A percentile compares a stretch with the other conserved stretches of the same genome.
Evolutionary conservation across 2,329 filamentous ascomycete genomes (phyloP).

Genomic region (Arthrobotrys sphaeroides): DNA sequence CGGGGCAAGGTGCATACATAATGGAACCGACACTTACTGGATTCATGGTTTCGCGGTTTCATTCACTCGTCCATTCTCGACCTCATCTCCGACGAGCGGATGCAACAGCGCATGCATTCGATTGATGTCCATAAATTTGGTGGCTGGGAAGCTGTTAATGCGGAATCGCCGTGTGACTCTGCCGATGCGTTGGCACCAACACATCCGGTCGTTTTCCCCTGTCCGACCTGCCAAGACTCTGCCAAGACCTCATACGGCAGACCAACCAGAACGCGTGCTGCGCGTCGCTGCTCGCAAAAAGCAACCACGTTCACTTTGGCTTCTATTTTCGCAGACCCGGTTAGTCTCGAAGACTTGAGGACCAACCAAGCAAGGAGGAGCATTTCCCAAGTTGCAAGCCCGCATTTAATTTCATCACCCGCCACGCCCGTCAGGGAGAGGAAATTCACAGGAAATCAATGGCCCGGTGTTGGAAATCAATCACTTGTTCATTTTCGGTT

Average conservation of each 20-base stretch:
- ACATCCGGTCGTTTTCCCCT: slow-evolving; percentile 42
- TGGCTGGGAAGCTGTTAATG: slow-evolving; percentile 12
- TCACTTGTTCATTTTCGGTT: slow-evolving; percentile 35
- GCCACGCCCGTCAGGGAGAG: slow-evolving; percentile 28
- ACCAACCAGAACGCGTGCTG: slow-evolving; percentile 22
- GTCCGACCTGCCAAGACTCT: slow-evolving; percentile 14
- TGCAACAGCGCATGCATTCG: neutral
- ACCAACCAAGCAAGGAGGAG: neutral
- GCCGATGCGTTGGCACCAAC: slow-evolving; percentile 52
- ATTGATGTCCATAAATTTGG: slow-evolving; percentile 7
- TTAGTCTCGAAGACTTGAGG: neutral
- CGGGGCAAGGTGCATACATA: slow-evolving; percentile 33
- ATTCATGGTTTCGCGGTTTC: too few species aligned
- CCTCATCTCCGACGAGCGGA: slow-evolving; percentile 20
- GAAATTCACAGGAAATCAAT: slow-evolving; percentile 35
- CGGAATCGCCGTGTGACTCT: slow-evolving; percentile 40
- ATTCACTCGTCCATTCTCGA: slow-evolving; percentile 21
- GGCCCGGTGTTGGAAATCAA: too few species aligned
- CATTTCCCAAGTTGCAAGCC: slow-evolving; percentile 6
- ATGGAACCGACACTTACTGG: neutral
- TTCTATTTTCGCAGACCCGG: too few species aligned
- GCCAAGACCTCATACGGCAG: slow-evolving; percentile 8
- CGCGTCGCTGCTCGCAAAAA: slow-evolving; percentile 30
- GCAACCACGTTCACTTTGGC: slow-evolving; percentile 28
- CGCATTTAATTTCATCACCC: slow-evolving; percentile 21